A percentile compares a stretch with the other conserved stretches of the same genome.
Conservation (phyloP, 805 yeast genomes). For the Maudiozyma serrabonitensis region DNA sequence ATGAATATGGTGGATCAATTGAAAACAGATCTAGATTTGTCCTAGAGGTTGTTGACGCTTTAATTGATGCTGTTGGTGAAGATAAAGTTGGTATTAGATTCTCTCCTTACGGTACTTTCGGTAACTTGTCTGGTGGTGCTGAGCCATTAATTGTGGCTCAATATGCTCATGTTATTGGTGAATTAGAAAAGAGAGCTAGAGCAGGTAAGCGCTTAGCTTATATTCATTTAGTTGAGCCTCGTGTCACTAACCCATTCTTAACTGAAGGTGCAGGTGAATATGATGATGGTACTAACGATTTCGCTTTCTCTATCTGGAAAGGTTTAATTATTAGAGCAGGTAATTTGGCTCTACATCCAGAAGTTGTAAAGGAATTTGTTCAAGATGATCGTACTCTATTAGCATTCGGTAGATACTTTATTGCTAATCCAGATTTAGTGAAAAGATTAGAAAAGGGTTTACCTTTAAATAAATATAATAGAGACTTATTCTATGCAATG, state of each 20-base stretch:
- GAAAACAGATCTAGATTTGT: constrained; percentile 40
- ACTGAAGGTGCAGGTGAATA: constrained; percentile 20
- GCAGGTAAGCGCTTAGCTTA: constrained; percentile 33
- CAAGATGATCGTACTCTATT: constrained; percentile 36
- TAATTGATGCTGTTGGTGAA: constrained; percentile 43
- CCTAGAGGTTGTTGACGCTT: constrained; percentile 41
- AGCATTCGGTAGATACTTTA: constrained; percentile 38
- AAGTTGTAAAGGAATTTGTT: constrained; percentile 24
- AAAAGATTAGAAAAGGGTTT: constrained; percentile 33
- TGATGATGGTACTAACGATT: constrained; percentile 29
- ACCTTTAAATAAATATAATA: constrained; percentile 36
- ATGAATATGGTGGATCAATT: constrained; percentile 45
- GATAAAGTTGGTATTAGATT: constrained; percentile 38
- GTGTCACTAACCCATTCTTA: constrained; percentile 25
- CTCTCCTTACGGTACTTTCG: constrained; percentile 36
- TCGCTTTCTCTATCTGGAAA: constrained; percentile 34
- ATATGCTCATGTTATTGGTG: constrained; percentile 31
- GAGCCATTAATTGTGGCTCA: constrained; percentile 28
- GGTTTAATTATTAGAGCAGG: constrained; percentile 38
- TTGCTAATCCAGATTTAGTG: constrained; percentile 47
- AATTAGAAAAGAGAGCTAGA: constrained; percentile 31
- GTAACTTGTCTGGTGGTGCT: constrained; percentile 30
- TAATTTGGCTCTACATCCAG: constrained; percentile 23
- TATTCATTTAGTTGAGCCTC: constrained; percentile 39
- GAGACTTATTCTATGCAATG: constrained; percentile 37